Evolutionary conservation across 139 green algal species (phyloP).

Genomic region (Chlorella sp.): DNA sequence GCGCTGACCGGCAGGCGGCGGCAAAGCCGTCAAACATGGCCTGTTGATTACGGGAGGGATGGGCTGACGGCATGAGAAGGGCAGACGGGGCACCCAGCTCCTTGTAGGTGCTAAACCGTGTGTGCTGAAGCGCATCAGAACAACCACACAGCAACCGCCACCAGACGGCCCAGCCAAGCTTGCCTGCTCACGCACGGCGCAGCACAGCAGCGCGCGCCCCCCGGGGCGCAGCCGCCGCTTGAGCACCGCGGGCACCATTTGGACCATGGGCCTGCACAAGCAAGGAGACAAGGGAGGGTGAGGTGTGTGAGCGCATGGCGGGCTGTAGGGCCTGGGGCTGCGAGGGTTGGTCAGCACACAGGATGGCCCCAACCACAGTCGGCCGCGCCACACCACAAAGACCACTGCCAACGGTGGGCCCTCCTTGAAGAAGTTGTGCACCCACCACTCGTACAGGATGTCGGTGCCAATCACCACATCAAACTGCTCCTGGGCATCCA

Average conservation of each 20-base stretch:
- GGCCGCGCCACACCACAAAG: too few relatives aligned
- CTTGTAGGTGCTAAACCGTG: too few relatives aligned
- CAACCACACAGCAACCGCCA: background rate
- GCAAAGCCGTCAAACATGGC: slow-evolving; percentile 69
- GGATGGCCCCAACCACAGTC: too few relatives aligned
- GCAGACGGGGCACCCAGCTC: too few relatives aligned
- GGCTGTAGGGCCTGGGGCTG: too few relatives aligned
- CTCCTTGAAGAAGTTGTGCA: too few relatives aligned
- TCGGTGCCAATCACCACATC: slow-evolving; percentile 78
- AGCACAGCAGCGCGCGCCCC: slow-evolving; percentile 66
- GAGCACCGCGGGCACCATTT: slow-evolving; percentile 67
- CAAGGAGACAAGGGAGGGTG: background rate
- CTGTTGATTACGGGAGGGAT: background rate
- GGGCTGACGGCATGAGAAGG: background rate
- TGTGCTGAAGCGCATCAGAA: too few relatives aligned
- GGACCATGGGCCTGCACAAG: slow-evolving; percentile 27
- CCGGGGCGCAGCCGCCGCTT: slow-evolving; percentile 59
- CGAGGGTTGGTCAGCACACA: too few relatives aligned
- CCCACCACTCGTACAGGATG: slow-evolving; percentile 80
- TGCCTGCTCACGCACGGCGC: slow-evolving; percentile 64
- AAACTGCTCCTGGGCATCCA: slow-evolving; percentile 52
- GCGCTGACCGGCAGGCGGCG: slow-evolving; percentile 1
- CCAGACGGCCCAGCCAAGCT: background rate
- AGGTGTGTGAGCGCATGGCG: background rate
- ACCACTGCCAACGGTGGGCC: too few relatives aligned